Evolutionary conservation across 495 filamentous ascomycete genomes (phyloP).

Genomic region (Hyaloscypha bicolor): DNA sequence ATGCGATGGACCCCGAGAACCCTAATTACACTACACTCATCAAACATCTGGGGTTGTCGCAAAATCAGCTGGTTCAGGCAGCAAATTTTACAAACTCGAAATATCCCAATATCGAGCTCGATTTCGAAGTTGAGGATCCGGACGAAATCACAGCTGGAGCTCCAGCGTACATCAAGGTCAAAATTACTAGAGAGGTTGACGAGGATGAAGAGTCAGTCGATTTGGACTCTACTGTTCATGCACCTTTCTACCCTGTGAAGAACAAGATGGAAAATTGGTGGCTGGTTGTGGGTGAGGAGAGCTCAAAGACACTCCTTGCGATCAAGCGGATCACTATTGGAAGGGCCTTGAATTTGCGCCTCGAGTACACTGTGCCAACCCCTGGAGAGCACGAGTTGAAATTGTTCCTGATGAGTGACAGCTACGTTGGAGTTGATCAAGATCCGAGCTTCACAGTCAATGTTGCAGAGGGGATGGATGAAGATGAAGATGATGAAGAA

Average conservation of each 20-base stretch:
- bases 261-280: constrained; percentile 95
- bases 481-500: constrained; percentile 78
- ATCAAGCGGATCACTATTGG: constrained; percentile 95
- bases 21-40: constrained; percentile 73
- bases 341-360: constrained; percentile 69
- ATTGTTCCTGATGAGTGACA: constrained; percentile 95
- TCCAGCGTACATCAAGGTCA: constrained; percentile 82
- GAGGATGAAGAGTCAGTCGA: constrained; percentile 63
- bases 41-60: constrained; percentile 74
- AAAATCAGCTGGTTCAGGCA: constrained; percentile 82
- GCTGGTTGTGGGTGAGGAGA: constrained; percentile 93
- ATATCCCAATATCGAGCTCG: constrained; percentile 91
- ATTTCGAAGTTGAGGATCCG: constrained; percentile 81
- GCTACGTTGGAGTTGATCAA: constrained; percentile 96
- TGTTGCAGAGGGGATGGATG: constrained; percentile 92
- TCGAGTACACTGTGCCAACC: constrained; percentile 88
- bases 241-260: constrained; percentile 87
- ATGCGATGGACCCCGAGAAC: constrained; percentile 96
- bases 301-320: constrained; percentile 79
- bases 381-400: constrained; percentile 87
- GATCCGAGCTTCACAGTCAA: constrained; percentile 84
- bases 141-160: constrained; percentile 78
- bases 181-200: constrained; percentile 80
- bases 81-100: constrained; percentile 95
- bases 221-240: constrained; percentile 83